A percentile compares a stretch with the other conserved stretches of the same genome.
Conservation (phyloP, 2,329 filamentous ascomycete species). For the Phaeosphaeriaceae sp. region DNA sequence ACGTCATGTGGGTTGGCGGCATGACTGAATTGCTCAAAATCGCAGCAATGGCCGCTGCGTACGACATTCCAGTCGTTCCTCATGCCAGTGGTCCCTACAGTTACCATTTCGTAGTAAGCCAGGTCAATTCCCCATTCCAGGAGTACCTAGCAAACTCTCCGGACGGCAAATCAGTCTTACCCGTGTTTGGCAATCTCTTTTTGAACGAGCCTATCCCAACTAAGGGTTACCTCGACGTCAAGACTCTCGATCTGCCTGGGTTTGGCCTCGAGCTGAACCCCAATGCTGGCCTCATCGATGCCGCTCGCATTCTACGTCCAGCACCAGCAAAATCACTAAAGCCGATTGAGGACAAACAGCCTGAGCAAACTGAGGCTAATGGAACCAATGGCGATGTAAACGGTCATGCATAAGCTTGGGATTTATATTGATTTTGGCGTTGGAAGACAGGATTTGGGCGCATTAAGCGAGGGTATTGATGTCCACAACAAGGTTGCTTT, state of each 20-base stretch:
- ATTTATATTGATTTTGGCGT: conserved; percentile 6
- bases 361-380: conserved; percentile 10
- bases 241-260: conserved; percentile 83
- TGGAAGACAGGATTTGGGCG: conserved; percentile 4
- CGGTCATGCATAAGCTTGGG: conserved; percentile 20
- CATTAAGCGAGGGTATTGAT: conserved; percentile 8
- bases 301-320: conserved; percentile 73
- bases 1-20: conserved; percentile 97
- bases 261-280: conserved; percentile 91
- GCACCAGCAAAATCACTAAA: conserved; percentile 56
- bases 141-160: conserved; percentile 94
- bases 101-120: conserved; percentile 94
- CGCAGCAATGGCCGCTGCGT: conserved; percentile 85
- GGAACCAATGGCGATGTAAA: conserved; percentile 17
- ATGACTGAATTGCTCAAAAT: conserved; percentile 92
- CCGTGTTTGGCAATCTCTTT: conserved; percentile 92
- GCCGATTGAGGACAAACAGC: conserved; percentile 31
- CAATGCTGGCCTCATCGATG: conserved; percentile 77
- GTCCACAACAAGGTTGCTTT: conserved; percentile 1
- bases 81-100: conserved; percentile 93
- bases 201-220: conserved; percentile 86
- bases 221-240: conserved; percentile 80
- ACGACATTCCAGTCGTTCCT: conserved; percentile 94
- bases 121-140: conserved; percentile 92
- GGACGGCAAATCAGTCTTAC: conserved; percentile 86